Conservation (phyloP, 805 yeast genomes). For the Teunomyces funiuensis region DNA sequence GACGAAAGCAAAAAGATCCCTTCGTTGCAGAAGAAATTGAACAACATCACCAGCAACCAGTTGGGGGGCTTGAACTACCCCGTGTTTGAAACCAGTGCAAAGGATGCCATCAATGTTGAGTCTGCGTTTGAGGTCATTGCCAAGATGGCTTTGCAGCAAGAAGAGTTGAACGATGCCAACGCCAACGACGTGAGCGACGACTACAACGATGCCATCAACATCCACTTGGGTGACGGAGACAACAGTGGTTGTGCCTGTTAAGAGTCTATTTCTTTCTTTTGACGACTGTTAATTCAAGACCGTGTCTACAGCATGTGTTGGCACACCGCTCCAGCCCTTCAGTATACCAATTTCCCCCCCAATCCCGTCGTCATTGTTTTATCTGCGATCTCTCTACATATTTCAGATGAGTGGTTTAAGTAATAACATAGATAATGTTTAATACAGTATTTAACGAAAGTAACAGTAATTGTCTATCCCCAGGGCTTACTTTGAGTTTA, state of each 20-base stretch:
- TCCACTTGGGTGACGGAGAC: conserved; percentile 79
- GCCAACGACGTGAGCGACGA: conserved; percentile 63
- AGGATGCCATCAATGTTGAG: conserved; percentile 92
- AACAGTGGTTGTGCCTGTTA: conserved; percentile 73
- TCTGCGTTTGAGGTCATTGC: conserved; percentile 96
- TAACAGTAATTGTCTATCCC: not conserved
- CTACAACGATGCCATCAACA: conserved; percentile 94
- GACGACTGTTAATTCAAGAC: too few relatives aligned
- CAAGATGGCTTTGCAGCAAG: conserved; percentile 92
- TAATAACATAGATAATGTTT: not conserved
- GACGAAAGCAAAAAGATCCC: conserved; percentile 86
- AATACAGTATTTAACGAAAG: not conserved
- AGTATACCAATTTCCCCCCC: too few relatives aligned
- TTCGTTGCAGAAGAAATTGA: conserved; percentile 51
- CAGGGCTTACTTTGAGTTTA: conserved; percentile 8
- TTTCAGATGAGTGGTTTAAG: not conserved
- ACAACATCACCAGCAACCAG: conserved; percentile 43
- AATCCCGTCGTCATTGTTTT: too few relatives aligned
- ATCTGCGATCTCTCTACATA: conserved; percentile 1
- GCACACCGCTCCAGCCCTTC: too few relatives aligned
- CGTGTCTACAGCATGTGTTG: too few relatives aligned
- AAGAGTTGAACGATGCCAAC: conserved; percentile 83
- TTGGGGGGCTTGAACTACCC: conserved; percentile 71
- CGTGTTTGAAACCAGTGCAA: conserved; percentile 95
- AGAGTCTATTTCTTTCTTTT: too few relatives aligned